These are phyloP conservation scores for Epichloe gansuensis DNA, from an alignment of 2,329 filamentous ascomycete genomes.

Conservation along the genomic window DNA sequence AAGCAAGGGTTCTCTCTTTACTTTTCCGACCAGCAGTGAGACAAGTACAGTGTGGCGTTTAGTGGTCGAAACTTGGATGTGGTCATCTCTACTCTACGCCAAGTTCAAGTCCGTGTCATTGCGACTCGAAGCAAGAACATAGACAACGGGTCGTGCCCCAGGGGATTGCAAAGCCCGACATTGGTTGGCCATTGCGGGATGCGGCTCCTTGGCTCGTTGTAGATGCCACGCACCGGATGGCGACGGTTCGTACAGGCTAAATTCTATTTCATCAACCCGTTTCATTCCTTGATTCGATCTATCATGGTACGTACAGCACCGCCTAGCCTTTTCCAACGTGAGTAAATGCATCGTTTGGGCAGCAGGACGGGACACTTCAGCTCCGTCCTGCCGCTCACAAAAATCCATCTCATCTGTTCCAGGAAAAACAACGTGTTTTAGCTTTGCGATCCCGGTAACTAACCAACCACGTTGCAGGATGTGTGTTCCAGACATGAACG, in stretches of 20 bases:
- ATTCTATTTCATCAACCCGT: background rate
- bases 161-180: too few relatives aligned
- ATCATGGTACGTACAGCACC: too few relatives aligned
- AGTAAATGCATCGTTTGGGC: background rate
- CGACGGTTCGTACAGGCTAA: background rate
- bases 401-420: background rate
- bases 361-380: background rate
- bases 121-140: too few relatives aligned
- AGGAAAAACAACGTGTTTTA: background rate
- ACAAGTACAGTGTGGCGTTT: background rate
- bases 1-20: background rate
- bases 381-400: background rate
- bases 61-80: too few relatives aligned
- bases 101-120: background rate
- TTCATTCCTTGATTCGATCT: background rate
- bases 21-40: background rate
- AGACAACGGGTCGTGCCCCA: too few relatives aligned
- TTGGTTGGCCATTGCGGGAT: background rate
- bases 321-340: background rate
- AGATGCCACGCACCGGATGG: background rate
- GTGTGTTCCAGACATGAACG: background rate
- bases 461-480: background rate
- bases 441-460: background rate
- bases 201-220: background rate
- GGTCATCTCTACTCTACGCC: background rate